Conservation (phyloP, 495 filamentous ascomycete species). For the Penicillium arizonense region DNA sequence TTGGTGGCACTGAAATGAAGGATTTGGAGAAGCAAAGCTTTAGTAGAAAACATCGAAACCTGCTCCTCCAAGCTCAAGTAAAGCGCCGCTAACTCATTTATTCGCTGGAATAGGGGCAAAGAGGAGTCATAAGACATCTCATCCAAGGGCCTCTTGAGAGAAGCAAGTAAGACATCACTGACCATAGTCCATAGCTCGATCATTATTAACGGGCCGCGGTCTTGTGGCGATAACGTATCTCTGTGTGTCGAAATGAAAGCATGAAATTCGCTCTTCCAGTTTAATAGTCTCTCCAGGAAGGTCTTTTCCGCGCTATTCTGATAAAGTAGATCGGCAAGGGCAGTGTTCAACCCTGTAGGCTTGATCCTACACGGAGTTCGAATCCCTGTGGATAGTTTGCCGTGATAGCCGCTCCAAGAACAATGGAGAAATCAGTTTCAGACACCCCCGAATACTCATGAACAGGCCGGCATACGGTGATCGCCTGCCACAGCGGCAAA, state of each 20-base stretch:
- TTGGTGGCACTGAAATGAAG: not conserved
- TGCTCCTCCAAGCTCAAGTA: not conserved
- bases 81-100: not conserved
- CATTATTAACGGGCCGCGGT: not conserved
- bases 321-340: too few relatives aligned
- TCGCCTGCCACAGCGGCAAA: not conserved
- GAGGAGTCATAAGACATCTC: not conserved
- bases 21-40: not conserved
- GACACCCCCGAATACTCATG: too few relatives aligned
- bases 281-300: not conserved
- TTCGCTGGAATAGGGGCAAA: not conserved
- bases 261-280: not conserved
- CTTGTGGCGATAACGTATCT: not conserved
- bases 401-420: too few relatives aligned
- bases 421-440: too few relatives aligned
- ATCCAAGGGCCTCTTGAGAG: not conserved
- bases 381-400: too few relatives aligned
- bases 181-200: not conserved
- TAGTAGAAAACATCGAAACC: not conserved
- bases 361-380: too few relatives aligned
- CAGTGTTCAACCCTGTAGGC: too few relatives aligned
- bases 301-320: too few relatives aligned
- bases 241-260: not conserved
- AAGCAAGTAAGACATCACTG: not conserved
- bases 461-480: not conserved